A percentile compares a stretch with the other conserved stretches of the same genome.
Conservation (phyloP, 306 rosid species). For the Delonix regia region DNA sequence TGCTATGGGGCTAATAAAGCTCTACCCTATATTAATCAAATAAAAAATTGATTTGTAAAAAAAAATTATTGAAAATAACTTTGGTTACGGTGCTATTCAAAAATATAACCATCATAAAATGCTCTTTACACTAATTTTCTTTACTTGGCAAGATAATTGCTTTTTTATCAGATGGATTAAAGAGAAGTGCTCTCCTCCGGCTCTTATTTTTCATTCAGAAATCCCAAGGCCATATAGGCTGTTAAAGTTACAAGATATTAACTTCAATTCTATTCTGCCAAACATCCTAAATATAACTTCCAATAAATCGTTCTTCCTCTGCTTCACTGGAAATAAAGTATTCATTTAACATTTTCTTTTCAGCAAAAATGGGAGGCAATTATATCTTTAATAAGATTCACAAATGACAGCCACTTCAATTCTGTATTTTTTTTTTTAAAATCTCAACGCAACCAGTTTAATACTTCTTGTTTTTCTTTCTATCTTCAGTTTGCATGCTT, state of each 20-base stretch:
- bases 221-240: background rate
- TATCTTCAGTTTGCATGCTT: background rate
- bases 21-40: background rate
- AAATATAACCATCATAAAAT: too few species aligned
- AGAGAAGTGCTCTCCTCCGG: background rate
- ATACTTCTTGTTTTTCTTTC: background rate
- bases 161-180: too few species aligned
- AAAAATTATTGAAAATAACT: background rate
- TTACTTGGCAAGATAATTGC: background rate
- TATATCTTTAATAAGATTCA: background rate
- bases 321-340: background rate
- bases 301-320: background rate
- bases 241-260: background rate
- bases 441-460: background rate
- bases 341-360: background rate
- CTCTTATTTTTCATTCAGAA: background rate
- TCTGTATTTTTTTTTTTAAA: background rate
- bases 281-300: background rate
- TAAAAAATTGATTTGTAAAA: background rate
- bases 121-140: background rate
- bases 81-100: too few species aligned
- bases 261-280: background rate
- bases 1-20: background rate
- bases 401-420: background rate
- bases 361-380: background rate